phyloP scores from a whole-genome alignment of 352 stramenopile genomes.

The Pythium aristosporum region DNA sequence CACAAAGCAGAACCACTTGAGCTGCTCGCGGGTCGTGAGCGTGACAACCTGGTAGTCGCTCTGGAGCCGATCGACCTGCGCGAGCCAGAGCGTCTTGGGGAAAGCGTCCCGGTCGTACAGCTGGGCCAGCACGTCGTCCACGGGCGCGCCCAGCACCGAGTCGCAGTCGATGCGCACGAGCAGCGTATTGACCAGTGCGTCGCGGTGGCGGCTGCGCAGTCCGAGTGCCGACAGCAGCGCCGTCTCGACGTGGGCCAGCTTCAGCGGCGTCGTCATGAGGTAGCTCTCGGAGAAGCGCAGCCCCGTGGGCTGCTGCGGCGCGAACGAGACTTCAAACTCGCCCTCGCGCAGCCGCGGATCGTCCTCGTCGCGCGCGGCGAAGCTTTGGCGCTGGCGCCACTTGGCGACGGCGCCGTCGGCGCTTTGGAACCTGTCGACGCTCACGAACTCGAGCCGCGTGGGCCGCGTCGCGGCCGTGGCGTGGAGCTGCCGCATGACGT shows the following conservation, averaged over 20 bases:
- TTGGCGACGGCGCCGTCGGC: conserved; percentile 19
- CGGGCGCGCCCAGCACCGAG: conserved; percentile 32
- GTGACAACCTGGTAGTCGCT: conserved; percentile 35
- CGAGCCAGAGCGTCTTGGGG: conserved; percentile 39
- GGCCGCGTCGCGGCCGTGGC: conserved; percentile 20
- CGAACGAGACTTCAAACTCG: conserved; percentile 43
- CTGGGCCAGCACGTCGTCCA: conserved; percentile 33
- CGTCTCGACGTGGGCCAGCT: conserved; percentile 28
- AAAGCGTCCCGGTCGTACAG: conserved; percentile 30
- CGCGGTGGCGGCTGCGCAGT: not conserved
- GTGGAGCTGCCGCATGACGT: conserved; percentile 32
- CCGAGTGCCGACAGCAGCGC: conserved; percentile 12
- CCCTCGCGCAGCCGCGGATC: conserved; percentile 27
- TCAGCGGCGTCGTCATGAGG: conserved; percentile 36
- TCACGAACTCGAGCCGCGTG: conserved; percentile 35
- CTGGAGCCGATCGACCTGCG: conserved; percentile 18
- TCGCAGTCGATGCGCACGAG: conserved; percentile 33
- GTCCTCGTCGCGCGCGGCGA: conserved; percentile 5
- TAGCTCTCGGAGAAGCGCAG: conserved; percentile 38
- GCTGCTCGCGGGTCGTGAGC: conserved; percentile 23
- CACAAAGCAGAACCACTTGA: conserved; percentile 35
- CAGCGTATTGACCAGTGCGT: conserved; percentile 20
- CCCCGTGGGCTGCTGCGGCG: conserved; percentile 32
- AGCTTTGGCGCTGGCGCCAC: conserved; percentile 27
- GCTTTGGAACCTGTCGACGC: conserved; percentile 27